A percentile compares a stretch with the other conserved stretches of the same genome.
Conservation (phyloP, 371 early-diverging fungal species). For the Mortierella sp. region DNA sequence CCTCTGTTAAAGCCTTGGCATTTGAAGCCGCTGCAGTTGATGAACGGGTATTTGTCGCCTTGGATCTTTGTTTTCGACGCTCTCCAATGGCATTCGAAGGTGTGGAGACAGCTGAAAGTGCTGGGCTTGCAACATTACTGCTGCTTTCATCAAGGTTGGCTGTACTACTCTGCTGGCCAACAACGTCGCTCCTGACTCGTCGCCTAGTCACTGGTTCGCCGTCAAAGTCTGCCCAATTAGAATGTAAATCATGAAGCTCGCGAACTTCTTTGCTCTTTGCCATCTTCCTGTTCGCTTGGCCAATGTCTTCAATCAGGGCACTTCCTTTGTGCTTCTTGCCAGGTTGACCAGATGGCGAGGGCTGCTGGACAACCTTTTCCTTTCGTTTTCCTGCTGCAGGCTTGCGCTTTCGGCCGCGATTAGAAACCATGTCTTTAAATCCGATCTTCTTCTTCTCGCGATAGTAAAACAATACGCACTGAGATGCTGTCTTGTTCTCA, state of each 20-base stretch:
- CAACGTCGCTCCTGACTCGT: slow-evolving; percentile 37
- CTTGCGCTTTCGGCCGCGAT: slow-evolving; percentile 63
- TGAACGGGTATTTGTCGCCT: slow-evolving; percentile 23
- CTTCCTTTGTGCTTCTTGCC: slow-evolving; percentile 71
- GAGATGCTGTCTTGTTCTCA: slow-evolving; percentile 83
- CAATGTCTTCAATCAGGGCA: slow-evolving; percentile 73
- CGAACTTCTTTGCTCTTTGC: slow-evolving; percentile 44
- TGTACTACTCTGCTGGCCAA: slow-evolving; percentile 16
- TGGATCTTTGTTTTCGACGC: slow-evolving; percentile 33
- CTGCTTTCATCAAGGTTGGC: slow-evolving; percentile 31
- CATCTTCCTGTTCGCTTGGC: slow-evolving; percentile 63
- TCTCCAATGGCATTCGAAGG: slow-evolving; percentile 23
- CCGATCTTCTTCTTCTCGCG: slow-evolving; percentile 88
- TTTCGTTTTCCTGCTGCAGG: slow-evolving; percentile 48
- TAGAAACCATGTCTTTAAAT: slow-evolving; percentile 80
- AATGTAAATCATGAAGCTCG: slow-evolving; percentile 44
- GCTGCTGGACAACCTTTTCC: slow-evolving; percentile 35
- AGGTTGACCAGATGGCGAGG: slow-evolving; percentile 47
- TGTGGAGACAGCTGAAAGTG: slow-evolving; percentile 36
- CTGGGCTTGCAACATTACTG: slow-evolving; percentile 40
- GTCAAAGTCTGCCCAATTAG: slow-evolving; percentile 29
- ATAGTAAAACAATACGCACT: slow-evolving; percentile 94
- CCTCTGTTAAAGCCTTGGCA: slow-evolving; percentile 9
- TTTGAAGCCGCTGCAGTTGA: slow-evolving; percentile 15
- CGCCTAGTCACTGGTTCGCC: slow-evolving; percentile 32